Conservation (phyloP, 2,329 filamentous ascomycete species). For the Microcyclosporella mali region DNA sequence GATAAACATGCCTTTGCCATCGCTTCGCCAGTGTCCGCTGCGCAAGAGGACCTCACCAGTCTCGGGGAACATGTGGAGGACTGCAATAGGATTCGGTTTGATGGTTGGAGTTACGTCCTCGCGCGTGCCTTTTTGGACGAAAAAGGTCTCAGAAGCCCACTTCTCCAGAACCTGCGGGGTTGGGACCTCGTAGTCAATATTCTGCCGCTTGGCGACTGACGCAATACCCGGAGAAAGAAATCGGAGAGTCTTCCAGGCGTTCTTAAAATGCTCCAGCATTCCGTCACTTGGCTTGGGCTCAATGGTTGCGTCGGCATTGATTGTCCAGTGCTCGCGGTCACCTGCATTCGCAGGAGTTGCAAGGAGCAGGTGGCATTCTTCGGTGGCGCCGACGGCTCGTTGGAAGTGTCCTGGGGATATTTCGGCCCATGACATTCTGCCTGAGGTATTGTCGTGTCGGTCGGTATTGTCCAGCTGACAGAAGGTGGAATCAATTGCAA, state of each 20-base stretch:
- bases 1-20: neutral
- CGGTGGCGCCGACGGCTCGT: neutral
- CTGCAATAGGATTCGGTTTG: neutral
- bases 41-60: neutral
- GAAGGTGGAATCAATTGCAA: too few species aligned
- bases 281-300: too few species aligned
- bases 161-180: neutral
- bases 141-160: neutral
- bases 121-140: neutral
- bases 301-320: neutral
- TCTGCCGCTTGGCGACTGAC: neutral
- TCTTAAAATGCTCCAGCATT: neutral
- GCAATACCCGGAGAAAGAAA: slow-evolving; percentile 1
- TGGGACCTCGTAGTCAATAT: neutral
- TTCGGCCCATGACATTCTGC: neutral
- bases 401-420: neutral
- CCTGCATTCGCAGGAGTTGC: neutral
- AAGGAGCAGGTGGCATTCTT: neutral
- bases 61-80: neutral
- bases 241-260: neutral
- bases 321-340: neutral
- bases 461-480: too few species aligned
- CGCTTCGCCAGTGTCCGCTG: neutral
- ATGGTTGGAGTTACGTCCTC: neutral
- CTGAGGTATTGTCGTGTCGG: too few species aligned